phyloP scores from a whole-genome alignment of 2,329 filamentous ascomycete genomes.

The Microsporum audouinii region DNA sequence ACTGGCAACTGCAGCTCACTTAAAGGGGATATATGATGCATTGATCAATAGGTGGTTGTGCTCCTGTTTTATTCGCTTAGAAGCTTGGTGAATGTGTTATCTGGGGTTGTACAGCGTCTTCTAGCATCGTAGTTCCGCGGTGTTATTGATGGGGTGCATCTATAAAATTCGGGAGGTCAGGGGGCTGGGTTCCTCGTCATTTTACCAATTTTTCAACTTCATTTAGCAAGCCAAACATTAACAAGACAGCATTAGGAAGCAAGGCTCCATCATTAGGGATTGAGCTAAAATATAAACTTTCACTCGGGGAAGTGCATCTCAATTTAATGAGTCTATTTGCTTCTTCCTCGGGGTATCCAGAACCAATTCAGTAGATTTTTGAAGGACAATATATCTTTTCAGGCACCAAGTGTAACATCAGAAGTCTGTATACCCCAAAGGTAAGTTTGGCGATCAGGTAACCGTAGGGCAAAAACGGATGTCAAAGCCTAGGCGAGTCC shows the following conservation, averaged over 20 bases:
- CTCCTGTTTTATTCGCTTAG: not conserved
- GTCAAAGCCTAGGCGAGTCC: not conserved
- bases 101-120: too few species aligned
- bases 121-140: too few species aligned
- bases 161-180: too few species aligned
- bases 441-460: not conserved
- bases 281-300: too few species aligned
- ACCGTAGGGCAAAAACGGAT: not conserved
- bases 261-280: too few species aligned
- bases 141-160: too few species aligned
- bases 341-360: not conserved
- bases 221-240: too few species aligned
- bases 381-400: not conserved
- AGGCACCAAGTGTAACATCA: not conserved
- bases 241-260: too few species aligned
- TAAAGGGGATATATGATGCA: not conserved
- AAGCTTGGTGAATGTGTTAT: too few species aligned
- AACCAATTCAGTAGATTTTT: not conserved
- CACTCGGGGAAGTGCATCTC: not conserved
- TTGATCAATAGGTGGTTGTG: not conserved
- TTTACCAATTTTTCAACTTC: too few species aligned
- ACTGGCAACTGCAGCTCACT: not conserved
- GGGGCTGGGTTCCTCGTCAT: too few species aligned
- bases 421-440: not conserved
- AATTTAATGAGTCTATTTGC: not conserved